Evolutionary conservation across 2,329 filamentous ascomycete genomes (phyloP).

Genomic region (Fusarium nanum): DNA sequence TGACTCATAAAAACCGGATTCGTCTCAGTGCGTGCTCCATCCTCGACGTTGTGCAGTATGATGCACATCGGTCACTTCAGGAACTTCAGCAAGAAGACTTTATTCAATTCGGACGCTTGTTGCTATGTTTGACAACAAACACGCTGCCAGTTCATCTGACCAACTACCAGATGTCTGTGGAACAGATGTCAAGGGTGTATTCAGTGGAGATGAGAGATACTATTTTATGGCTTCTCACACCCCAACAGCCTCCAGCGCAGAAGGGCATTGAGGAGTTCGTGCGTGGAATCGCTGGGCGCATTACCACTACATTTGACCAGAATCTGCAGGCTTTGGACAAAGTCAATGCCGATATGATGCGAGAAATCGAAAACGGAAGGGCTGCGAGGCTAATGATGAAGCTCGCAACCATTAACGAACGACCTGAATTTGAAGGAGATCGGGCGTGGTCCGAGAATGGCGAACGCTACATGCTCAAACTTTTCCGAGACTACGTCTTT

Average conservation of each 20-base stretch:
- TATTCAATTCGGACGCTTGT: constrained; percentile 82
- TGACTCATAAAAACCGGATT: constrained; percentile 91
- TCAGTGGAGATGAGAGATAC: constrained; percentile 82
- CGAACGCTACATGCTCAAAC: constrained; percentile 89
- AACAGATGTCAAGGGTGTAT: constrained; percentile 81
- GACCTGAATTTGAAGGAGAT: constrained; percentile 84
- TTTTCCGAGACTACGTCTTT: constrained; percentile 97
- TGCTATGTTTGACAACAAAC: constrained; percentile 84
- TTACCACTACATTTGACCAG: constrained; percentile 80
- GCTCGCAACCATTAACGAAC: constrained; percentile 87
- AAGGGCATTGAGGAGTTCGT: constrained; percentile 86
- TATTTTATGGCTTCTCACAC: constrained; percentile 82
- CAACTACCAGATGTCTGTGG: constrained; percentile 77
- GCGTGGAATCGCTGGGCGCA: constrained; percentile 79
- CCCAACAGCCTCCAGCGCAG: constrained; percentile 63
- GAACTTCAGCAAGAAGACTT: constrained; percentile 93
- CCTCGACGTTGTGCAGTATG: constrained; percentile 88
- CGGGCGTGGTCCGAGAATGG: constrained; percentile 90
- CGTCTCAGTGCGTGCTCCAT: constrained; percentile 89
- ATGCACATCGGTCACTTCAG: constrained; percentile 72
- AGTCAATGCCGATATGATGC: constrained; percentile 75
- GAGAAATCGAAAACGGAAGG: constrained; percentile 91
- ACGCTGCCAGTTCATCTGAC: constrained; percentile 64
- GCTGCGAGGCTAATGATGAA: constrained; percentile 84
- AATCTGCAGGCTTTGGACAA: constrained; percentile 83